Base-by-base conservation (phyloP, 2,329 filamentous ascomycete genomes). In the Immersiporthe knoxdaviesiana region DNA sequence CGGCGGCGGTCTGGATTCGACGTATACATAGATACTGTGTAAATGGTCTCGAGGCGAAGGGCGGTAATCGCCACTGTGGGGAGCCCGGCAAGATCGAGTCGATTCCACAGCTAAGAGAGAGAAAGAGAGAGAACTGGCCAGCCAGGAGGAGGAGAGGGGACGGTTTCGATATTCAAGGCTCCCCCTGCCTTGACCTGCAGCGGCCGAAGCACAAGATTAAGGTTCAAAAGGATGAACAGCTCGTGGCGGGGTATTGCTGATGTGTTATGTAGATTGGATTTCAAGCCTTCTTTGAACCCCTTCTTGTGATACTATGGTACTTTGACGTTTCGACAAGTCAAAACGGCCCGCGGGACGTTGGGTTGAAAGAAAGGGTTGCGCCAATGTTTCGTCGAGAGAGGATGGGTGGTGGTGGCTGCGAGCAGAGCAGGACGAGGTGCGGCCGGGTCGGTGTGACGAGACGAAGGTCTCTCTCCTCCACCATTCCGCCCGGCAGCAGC, bases 231-330 rank as follows among this genome's bases (percentile, higher is more conserved):
- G 35, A 32, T 32, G 39, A 35, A 3, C 27, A 50, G n/a, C 35
- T 63, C 61, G 41, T 32, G 39, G 41, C 61, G 61, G 61, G 60
- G 47, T 27, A 18, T 30, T n/a, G 37, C 37, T 24, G 37, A 32
- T 21, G 61, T 63, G 27, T 47, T 50, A 63, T 47, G 41, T 63
- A 63, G 61, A 63, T 63, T 63, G 41, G 27, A 6, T 50, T 27
- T 50, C 24, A 50, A 47, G 27, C n/a, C n/a, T n/a, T n/a, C n/a
- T n/a, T n/a, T n/a, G n/a, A n/a, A n/a, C n/a, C n/a, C n/a, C n/a
- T n/a, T n/a, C n/a, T 52, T 27, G 44, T 54, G 63, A 52, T 52
- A 63, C 61, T n/a, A n/a, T n/a, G n/a, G n/a, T n/a, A n/a, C n/a
- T n/a, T 27, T 62, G n/a, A 62, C 24, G 41, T 24, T 12, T 32